Percentiles rank a stretch among this genome's conserved stretches.
Evolutionary conservation across 345 rosid species (phyloP).

Genomic region (Rhodomyrtus tomentosa): DNA sequence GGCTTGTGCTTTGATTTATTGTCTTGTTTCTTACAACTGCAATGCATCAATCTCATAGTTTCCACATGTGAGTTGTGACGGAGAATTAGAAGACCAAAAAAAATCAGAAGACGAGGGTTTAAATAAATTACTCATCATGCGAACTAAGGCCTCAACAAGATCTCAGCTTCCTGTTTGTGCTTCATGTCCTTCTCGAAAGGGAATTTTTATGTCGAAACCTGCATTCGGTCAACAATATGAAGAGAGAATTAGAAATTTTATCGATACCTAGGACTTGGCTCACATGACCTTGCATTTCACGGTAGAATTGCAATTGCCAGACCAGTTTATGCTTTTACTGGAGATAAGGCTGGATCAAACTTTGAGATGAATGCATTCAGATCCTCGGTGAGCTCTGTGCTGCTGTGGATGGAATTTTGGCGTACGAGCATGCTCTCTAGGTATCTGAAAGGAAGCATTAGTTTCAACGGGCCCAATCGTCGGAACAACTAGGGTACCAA

Average conservation of each 20-base stretch:
- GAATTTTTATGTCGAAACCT: constrained; percentile 56
- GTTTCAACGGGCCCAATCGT: not conserved
- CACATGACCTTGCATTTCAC: not conserved
- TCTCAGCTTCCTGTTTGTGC: constrained; percentile 82
- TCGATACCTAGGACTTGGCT: not conserved
- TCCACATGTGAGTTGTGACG: not conserved
- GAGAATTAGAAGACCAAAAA: not conserved
- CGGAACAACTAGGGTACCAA: not conserved
- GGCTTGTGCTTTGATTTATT: constrained; percentile 85
- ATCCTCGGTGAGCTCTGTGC: constrained; percentile 40
- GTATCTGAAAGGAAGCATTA: constrained; percentile 34
- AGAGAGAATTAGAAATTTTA: not conserved
- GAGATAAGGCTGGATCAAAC: not conserved
- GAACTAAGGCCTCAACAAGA: constrained; percentile 87
- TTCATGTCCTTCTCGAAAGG: constrained; percentile 97
- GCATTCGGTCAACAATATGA: not conserved
- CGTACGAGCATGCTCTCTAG: constrained; percentile 40
- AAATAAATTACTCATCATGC: constrained; percentile 53
- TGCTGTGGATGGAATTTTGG: constrained; percentile 40
- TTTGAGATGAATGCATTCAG: constrained; percentile 9
- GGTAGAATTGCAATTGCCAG: not conserved
- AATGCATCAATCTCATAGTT: not conserved
- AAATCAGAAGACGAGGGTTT: not conserved
- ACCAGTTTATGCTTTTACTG: not conserved
- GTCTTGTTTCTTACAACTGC: constrained; percentile 70